Evolutionary conservation across 176 grass and related monocot genomes (phyloP), one percentile per base, ranked within the genome.

Genomic region (Echinochloa phyllopogon): DNA sequence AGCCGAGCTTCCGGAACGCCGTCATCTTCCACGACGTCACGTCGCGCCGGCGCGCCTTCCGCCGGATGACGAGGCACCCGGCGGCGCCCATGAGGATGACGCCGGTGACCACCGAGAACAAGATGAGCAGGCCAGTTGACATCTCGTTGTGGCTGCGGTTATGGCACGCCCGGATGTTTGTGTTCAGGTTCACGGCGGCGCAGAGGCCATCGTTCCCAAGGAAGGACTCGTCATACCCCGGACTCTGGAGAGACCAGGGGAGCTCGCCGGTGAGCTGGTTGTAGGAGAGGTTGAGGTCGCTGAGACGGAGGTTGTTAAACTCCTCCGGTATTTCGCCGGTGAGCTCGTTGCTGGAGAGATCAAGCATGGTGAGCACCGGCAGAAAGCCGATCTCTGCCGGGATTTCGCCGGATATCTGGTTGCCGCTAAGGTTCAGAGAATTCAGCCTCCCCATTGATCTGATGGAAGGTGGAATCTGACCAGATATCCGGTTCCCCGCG

Each of bases 321-420:
- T 92, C 72, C 36, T 15, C 9, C 0, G 94, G 94, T 45, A 97
- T 97, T 40, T 62, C 3, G 2, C 92, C 92, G 0, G 83, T 37
- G 29, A 94, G 85, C 29, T 74, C 1, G 75, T 97, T 97, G 51
- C 21, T 29, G 17, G 94, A 97, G 48, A 97, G 88, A 41, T 97
- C 94, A 16, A 97, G 80, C 3, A 48, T 45, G 25, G 10, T 92
- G 25, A 97, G 76, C 51, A 13, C 83, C 0, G 21, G 27, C 53
- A 97, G 65, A 17, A 0, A 87, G 37, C 87, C 92, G 45, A 97
- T 82, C 9, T 29, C 80, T 0, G 80, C 5, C 7, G 94, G 94
- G 21, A 97, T 86, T 2, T 3, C 38, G 0, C 92, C 92, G 1
- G 68, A 81, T 2, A 97, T 53, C 8, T 23, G 72, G n/a, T 97